These are phyloP conservation scores for Saccharomycopsis synnaedendra DNA, from an alignment of 805 yeast genomes.

Conservation along the genomic window DNA sequence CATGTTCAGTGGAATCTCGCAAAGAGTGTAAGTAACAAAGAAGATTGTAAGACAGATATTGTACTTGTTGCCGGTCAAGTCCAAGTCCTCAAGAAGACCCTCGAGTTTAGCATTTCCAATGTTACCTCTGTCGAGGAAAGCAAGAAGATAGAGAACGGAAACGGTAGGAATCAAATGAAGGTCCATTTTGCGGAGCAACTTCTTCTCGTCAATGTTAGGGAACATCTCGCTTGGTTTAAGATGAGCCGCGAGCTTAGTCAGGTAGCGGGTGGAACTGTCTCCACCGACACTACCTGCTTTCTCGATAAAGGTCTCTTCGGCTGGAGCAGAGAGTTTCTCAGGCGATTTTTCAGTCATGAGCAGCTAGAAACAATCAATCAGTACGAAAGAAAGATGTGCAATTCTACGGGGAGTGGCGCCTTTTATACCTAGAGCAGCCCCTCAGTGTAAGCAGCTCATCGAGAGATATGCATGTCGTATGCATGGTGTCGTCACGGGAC, in stretches of 20 bases:
- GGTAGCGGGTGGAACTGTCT: constrained; percentile 2
- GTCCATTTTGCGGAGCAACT: constrained; percentile 29
- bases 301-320: constrained; percentile 2
- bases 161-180: constrained; percentile 29
- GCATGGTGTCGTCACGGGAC: no score
- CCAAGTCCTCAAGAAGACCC: constrained; percentile 33
- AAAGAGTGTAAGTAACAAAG: constrained; percentile 36
- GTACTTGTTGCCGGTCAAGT: constrained; percentile 30
- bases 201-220: constrained; percentile 16
- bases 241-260: neutral
- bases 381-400: no score
- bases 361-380: no score
- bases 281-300: neutral
- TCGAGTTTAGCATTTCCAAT: constrained; percentile 45
- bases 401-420: no score
- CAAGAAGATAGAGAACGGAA: constrained; percentile 34
- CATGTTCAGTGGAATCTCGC: constrained; percentile 37
- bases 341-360: no score
- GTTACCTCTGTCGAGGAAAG: constrained; percentile 40
- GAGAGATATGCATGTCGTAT: no score
- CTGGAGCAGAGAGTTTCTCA: neutral
- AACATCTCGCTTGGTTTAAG: constrained; percentile 1
- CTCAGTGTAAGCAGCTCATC: no score
- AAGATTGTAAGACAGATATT: constrained; percentile 35
- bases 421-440: no score